Evolutionary conservation across 768 basidiomycete genomes (phyloP).

Genomic region (Mycena epipterygia): DNA sequence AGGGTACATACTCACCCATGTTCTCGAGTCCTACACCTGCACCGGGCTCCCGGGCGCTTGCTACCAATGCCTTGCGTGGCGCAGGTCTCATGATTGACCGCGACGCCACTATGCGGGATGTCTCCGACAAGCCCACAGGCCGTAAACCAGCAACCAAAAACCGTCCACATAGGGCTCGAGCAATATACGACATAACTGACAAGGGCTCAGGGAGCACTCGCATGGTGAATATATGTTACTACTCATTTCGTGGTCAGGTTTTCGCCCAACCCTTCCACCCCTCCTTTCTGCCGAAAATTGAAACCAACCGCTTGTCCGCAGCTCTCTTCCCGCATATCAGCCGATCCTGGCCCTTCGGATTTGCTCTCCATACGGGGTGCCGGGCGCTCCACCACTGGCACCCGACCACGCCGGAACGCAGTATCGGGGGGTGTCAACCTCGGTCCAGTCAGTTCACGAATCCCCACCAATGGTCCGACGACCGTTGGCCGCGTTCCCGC

Average conservation of each 20-base stretch:
- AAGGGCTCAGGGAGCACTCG: slow-evolving; percentile 62
- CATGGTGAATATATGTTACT: slow-evolving; percentile 76
- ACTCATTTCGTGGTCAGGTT: slow-evolving; percentile 49
- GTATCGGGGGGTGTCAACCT: slow-evolving; percentile 48
- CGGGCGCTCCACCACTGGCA: slow-evolving; percentile 61
- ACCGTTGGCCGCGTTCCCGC: slow-evolving; percentile 39
- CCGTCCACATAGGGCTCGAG: slow-evolving; percentile 70
- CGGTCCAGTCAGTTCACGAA: slow-evolving; percentile 32
- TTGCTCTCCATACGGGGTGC: slow-evolving; percentile 78
- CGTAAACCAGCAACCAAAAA: slow-evolving; percentile 77
- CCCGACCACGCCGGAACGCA: slow-evolving; percentile 74
- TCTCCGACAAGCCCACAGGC: slow-evolving; percentile 77
- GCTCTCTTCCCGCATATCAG: slow-evolving; percentile 57
- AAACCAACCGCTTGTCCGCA: slow-evolving; percentile 53
- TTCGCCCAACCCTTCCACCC: slow-evolving; percentile 52
- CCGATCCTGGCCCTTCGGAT: slow-evolving; percentile 59
- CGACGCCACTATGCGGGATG: slow-evolving; percentile 82
- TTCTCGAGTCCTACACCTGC: slow-evolving; percentile 74
- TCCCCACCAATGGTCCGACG: slow-evolving; percentile 29
- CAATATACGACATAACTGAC: slow-evolving; percentile 71
- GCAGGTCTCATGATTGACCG: slow-evolving; percentile 82
- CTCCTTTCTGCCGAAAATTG: slow-evolving; percentile 44
- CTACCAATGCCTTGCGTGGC: slow-evolving; percentile 71
- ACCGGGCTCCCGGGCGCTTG: slow-evolving; percentile 70
- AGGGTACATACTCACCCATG: slow-evolving; percentile 48